Base-by-base conservation (phyloP, 1,284 basidiomycete species). In the Moesziomyces sp. region DNA sequence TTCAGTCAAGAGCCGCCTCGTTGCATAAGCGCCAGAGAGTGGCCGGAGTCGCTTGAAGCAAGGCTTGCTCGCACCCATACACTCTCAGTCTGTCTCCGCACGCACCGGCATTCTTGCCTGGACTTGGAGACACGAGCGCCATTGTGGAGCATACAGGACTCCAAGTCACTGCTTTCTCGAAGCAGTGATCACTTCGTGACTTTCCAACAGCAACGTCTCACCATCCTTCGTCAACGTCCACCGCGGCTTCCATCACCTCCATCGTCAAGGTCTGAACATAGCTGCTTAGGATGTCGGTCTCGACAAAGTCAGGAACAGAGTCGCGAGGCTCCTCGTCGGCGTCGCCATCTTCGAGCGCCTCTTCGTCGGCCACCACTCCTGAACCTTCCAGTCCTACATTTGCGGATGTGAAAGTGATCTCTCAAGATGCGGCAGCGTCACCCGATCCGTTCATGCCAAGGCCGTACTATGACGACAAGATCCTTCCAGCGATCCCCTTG, bases 401-500 rank as follows among this genome's bases (percentile, higher is more conserved):
- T 45, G 44, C 48, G 11, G 28, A 55, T 9, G 10, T 24, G 21
- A 66, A 66, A 24, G 30, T 13, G 13, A 23, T 46, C 3, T 19
- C 24, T 10, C 14, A 19, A 16, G 26, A 42, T 10, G 46, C 38
- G 4, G 52, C 16, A 19, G 16, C 50, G 1, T 18, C 42, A 1
- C 19, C 54, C 24, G 58, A 66, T 0, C 72, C 59, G 0, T 74
- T 74, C 38, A 43, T 51, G 24, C 56, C 66, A 46, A 58, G 50
- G 42, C 38, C 13, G 16, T 47, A 52, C 2, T 76, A 76, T 51
- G 55, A 76, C 52, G 65, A 66, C 26, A 42, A 52, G 3, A 28
- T 52, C 1, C 68, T 77, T 2, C 79, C 79, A 6, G 38, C 61
- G 10, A 54, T 81, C 13, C 78, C 79, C 3, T 38, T 52, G 8